Evolutionary conservation across 331 rosid genomes (phyloP), one percentile per base, ranked within the genome.

Genomic region (Quercus phellos): DNA sequence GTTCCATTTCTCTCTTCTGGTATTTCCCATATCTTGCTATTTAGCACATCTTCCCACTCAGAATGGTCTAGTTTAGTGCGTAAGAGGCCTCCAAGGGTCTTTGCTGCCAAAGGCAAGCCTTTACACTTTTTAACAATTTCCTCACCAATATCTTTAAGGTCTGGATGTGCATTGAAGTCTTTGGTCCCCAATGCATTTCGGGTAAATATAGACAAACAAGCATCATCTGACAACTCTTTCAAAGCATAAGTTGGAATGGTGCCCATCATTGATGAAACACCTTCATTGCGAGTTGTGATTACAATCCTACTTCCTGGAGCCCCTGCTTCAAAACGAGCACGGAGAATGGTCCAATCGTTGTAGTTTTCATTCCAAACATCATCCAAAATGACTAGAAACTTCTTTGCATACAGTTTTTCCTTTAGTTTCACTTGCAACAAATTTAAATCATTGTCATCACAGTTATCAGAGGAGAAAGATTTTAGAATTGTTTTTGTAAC

Each of bases 71-170:
- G 50, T 4, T 21, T 21, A n/a, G 50, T 38, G 68, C 68, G 55
- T 18, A 77, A 5, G 18, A 78, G 51, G 21, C 81, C 85, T 71
- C 81, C 85, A n/a, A 81, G 43, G 8, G 79, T 70, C 17, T 70
- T 77, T 5, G 80, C 81, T 2, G 76, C 85, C 34, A 77, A 81
- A 71, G 78, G 85, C 24, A 77, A 63, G 50, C 85, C 85, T 26
- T 63, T 63, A 29, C 69, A 63, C 11, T n/a, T 63, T 14, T 2
- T 2, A 16, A 29, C 22, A 4, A 63, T 63, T 63, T 63, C 10
- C 10, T 29, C 42, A 29, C 68, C 68, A 29, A 14, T 2, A 27
- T 27, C 21, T 16, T 16, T 2, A 14, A 29, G 69, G 43, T 63
- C 6, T 13, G 43, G 21, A 63, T 63, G 43, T 63, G 43, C 22